Evolutionary conservation across 495 filamentous ascomycete genomes (phyloP), one percentile per base, ranked within the genome.

Genomic region (Daldinia grandis): DNA sequence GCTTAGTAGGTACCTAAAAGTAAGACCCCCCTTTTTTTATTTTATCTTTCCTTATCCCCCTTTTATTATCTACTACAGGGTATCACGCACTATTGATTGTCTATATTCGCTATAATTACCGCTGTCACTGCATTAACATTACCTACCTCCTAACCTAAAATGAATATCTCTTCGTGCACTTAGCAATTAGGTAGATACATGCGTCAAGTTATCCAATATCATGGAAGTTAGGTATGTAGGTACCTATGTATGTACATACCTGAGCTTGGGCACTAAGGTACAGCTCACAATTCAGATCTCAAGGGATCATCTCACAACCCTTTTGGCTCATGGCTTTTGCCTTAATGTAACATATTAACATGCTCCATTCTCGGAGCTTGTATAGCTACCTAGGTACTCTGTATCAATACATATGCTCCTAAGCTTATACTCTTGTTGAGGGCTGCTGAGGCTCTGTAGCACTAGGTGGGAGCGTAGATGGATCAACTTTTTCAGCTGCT

Each of bases 281-380:
- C 4, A 19, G n/a, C 4, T 55, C 15, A 31, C 51, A 15, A 55
- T 56, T 44, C 33, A 25, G 5, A 64, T 42, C 44, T 40, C 5
- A 6, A 10, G 56, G 54, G 47, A 49, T 33, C 56, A 49, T 33
- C 56, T 24, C 40, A 51, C 14, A 24, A 57, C 44, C 30, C 27
- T n/a, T 38, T 56, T 49, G 21, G 30, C 57, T 65, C 66, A 58
- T 27, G 25, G 25, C 24, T 17, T 38, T 56, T 50, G 24, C 25
- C 60, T 68, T 69, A 55, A 72, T 69, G 51, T 70, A 74, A 56
- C 30, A 56, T 30, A 73, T 76, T 68, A 75, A 76, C 75, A 76
- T 31, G 59, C 61, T 60, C 60, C 57, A 53, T 62, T 38, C 27
- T 27, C 14, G 53, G 56, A 58, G 68, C 58, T 51, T 67, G 44